phyloP scores from a whole-genome alignment of 352 stramenopile genomes.

The Phytopythium helicoides region DNA sequence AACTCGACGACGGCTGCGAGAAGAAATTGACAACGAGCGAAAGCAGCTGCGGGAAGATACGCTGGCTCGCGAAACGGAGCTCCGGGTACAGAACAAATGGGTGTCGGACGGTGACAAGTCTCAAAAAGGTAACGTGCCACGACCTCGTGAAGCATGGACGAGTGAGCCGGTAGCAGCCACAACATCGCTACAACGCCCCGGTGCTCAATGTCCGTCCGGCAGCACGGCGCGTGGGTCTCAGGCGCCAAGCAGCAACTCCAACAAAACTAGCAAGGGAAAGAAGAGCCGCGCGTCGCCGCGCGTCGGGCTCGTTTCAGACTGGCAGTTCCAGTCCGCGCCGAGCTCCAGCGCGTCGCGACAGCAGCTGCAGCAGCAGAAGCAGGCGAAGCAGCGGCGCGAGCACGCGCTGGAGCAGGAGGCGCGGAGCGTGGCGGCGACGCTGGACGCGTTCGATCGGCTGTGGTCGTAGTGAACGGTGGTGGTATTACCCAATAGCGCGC shows the following conservation, averaged over 20 bases:
- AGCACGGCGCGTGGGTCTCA: not conserved
- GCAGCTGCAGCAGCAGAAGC: constrained; percentile 5
- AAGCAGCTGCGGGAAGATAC: constrained; percentile 22
- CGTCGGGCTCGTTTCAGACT: constrained; percentile 37
- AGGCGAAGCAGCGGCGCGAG: constrained; percentile 15
- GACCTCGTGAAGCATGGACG: constrained; percentile 11
- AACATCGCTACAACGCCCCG: constrained; percentile 1
- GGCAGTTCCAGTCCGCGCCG: constrained; percentile 30
- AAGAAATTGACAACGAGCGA: constrained; percentile 58
- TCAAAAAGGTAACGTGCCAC: constrained; percentile 5
- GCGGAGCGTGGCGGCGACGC: constrained; percentile 21
- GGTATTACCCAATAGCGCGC: constrained; percentile 1
- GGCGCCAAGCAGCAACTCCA: constrained; percentile 2
- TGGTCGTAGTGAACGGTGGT: constrained; percentile 11
- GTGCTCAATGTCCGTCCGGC: not conserved
- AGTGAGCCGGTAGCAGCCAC: not conserved
- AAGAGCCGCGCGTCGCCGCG: constrained; percentile 10
- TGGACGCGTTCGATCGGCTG: constrained; percentile 38
- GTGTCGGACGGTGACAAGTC: constrained; percentile 16
- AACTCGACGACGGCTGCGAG: constrained; percentile 44
- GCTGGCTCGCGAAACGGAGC: constrained; percentile 28
- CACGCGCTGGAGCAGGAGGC: not conserved
- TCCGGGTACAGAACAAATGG: constrained; percentile 51
- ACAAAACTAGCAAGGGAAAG: constrained; percentile 1
- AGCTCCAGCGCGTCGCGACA: constrained; percentile 6